Conservation (phyloP, 2,329 filamentous ascomycete genomes). For the Ophiostoma tasmaniense region DNA sequence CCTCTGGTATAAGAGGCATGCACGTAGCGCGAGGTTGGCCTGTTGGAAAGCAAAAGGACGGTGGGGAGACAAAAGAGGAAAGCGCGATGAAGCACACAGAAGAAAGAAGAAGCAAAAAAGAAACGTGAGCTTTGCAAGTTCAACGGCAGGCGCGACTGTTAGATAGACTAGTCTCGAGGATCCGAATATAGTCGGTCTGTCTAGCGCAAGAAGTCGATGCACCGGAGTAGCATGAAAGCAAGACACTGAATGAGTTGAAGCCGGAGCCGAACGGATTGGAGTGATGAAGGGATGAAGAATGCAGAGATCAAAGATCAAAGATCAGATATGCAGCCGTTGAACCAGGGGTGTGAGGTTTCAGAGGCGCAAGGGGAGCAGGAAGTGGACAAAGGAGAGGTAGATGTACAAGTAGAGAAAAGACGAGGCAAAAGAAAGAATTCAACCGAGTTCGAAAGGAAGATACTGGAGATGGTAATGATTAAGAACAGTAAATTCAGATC, state of each 20-base stretch:
- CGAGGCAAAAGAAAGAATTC: not conserved
- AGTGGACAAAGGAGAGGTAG: not conserved
- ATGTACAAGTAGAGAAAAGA: not conserved
- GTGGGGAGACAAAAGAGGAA: not conserved
- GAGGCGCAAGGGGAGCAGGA: not conserved
- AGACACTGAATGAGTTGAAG: not conserved
- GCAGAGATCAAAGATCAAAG: not conserved
- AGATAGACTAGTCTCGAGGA: not conserved
- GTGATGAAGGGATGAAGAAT: not conserved
- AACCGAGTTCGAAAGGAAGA: not conserved
- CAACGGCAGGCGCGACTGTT: not conserved
- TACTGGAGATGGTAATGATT: not conserved
- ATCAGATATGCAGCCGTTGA: slow-evolving; percentile 4
- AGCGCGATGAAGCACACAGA: not conserved
- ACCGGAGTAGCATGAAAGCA: not conserved
- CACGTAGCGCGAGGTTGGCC: not conserved
- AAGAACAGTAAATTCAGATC: not conserved
- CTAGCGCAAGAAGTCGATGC: not conserved
- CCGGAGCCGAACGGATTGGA: not conserved
- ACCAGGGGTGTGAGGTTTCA: not conserved
- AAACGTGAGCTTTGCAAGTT: not conserved
- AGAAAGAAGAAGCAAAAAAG: not conserved
- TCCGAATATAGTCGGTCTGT: not conserved
- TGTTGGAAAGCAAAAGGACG: not conserved
- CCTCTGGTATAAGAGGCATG: not conserved